Base-by-base conservation (phyloP, 164 flowering plant species). In the Echeveria elegans region DNA sequence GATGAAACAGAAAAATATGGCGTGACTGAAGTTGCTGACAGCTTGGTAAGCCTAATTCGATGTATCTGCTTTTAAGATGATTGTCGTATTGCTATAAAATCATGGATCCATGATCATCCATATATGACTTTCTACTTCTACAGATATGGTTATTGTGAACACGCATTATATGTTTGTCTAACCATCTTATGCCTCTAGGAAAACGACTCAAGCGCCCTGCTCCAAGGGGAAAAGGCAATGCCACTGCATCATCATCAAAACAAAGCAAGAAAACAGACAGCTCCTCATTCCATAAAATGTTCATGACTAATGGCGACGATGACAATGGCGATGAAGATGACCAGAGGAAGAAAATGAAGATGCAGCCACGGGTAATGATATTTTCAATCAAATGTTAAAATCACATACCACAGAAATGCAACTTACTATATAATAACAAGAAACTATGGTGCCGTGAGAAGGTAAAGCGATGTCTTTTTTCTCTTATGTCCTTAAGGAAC, bases 361-460 rank as follows among this genome's bases (percentile, higher is more conserved):
- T 82, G 71, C 93, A 82, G 71, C 87, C 89, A 68, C 86, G 85
- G 90, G 97, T 94, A 36, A 63, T 32, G 0, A 34, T 31, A 21
- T 63, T 19, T 63, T 2, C 38, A 63, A 21, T 24, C 37, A 36
- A 63, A 37, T 63, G 3, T 36, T 63, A 29, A 21, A 2, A 40
- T 2, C 2, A 21, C 10, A 40, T 12, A 32, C 31, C 9, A 58
- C 12, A 26, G 58, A 31, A 15, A 63, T 41, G 71, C 64, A 48
- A 52, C 63, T 58, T 8, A 19, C 14, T 14, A 32, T 58, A 26
- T 64, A 48, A 28, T 79, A 21, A 81, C 85, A 5, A 85, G 87
- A 58, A 89, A 84, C 66, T 92, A 89, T 74, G 97, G 97, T 58
- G 88, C 94, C 68, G 72, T 91, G 29, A 85, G 96, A 74, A 82